Conservation (phyloP, 1,284 basidiomycete species). For the Puccinia hordei region DNA sequence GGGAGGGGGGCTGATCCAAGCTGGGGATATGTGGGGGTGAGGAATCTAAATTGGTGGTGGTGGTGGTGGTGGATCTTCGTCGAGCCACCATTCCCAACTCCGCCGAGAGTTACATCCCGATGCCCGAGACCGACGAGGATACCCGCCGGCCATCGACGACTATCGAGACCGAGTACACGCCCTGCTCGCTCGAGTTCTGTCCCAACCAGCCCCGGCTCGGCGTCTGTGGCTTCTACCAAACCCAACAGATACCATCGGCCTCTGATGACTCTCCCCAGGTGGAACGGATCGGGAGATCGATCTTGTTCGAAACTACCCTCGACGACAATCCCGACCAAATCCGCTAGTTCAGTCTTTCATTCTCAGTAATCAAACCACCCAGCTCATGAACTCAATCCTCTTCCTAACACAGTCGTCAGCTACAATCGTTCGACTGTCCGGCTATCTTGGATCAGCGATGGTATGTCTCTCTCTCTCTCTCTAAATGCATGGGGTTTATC, state of each 20-base stretch:
- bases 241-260: neutral
- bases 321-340: neutral
- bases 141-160: neutral
- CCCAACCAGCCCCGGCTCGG: constrained; percentile 10
- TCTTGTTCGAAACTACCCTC: constrained; percentile 15
- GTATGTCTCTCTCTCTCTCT: constrained; percentile 61
- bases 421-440: constrained; percentile 72
- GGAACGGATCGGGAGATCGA: constrained; percentile 13
- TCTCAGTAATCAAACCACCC: no score
- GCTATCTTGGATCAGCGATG: constrained; percentile 93
- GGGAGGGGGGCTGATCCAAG: no score
- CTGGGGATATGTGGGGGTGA: no score
- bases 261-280: constrained; percentile 4
- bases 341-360: constrained; percentile 1
- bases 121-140: no score
- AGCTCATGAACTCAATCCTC: no score
- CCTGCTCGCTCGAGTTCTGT: constrained; percentile 46
- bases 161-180: neutral
- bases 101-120: no score
- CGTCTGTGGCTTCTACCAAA: constrained; percentile 43
- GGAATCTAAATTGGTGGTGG: no score
- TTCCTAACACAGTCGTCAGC: constrained; percentile 62
- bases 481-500: no score
- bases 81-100: no score
- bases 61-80: no score